A percentile compares a stretch with the other conserved stretches of the same genome.
Evolutionary conservation across 352 stramenopile species (phyloP).

Genomic region (Phytophthora cactorum): DNA sequence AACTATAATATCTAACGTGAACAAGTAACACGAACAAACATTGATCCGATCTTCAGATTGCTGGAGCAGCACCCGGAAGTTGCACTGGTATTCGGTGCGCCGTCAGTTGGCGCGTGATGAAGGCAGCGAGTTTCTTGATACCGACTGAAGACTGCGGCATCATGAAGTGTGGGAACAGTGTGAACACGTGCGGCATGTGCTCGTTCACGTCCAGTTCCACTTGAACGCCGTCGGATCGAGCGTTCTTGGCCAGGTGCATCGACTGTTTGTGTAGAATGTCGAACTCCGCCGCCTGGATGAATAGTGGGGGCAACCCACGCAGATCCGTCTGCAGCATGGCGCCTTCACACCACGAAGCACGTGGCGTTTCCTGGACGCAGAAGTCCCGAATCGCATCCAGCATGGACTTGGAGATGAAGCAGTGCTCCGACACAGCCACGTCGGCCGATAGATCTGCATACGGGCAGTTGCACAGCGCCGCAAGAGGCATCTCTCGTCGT

Average conservation of each 20-base stretch:
- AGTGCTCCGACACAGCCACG: slow-evolving; percentile 44
- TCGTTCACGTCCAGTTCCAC: slow-evolving; percentile 55
- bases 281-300: slow-evolving; percentile 54
- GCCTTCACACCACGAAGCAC: slow-evolving; percentile 43
- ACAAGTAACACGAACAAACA: too few species aligned
- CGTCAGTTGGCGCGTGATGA: slow-evolving; percentile 42
- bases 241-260: slow-evolving; percentile 43
- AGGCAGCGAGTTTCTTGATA: slow-evolving; percentile 48
- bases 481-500: slow-evolving; percentile 33
- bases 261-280: slow-evolving; percentile 57
- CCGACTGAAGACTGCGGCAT: slow-evolving; percentile 57
- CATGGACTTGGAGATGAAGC: slow-evolving; percentile 55
- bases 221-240: slow-evolving; percentile 31
- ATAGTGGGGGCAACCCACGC: slow-evolving; percentile 42
- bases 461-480: slow-evolving; percentile 50
- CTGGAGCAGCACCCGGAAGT: slow-evolving; percentile 24
- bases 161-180: slow-evolving; percentile 49
- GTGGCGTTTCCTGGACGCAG: slow-evolving; percentile 21
- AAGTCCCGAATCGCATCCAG: slow-evolving; percentile 43
- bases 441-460: slow-evolving; percentile 51
- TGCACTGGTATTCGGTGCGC: slow-evolving; percentile 29
- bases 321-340: slow-evolving; percentile 51
- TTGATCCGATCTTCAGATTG: slow-evolving; percentile 23
- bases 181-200: slow-evolving; percentile 74
- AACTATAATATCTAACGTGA: too few species aligned